Conservation (phyloP, 768 basidiomycete species). For the Rhodotorula toruloides region DNA sequence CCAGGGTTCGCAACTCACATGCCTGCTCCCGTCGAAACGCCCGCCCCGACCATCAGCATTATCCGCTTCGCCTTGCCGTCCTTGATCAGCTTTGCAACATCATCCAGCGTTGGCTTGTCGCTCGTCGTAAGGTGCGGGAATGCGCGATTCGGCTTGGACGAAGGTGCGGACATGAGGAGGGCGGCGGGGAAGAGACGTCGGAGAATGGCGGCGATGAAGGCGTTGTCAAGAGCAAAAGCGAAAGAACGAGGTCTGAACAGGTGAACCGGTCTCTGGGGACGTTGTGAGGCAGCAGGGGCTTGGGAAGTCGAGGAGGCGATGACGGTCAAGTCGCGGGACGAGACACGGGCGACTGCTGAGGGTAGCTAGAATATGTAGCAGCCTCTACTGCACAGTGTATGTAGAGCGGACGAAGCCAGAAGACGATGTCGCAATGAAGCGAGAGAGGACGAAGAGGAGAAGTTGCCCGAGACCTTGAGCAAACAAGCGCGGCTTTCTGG, state of each 20-base stretch:
- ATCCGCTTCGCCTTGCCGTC: constrained; percentile 34
- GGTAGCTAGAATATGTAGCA: too few species aligned
- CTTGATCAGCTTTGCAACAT: constrained; percentile 39
- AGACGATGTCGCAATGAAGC: too few species aligned
- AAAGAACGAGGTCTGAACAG: too few species aligned
- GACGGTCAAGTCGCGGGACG: too few species aligned
- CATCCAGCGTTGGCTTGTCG: constrained; percentile 20
- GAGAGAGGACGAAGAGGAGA: too few species aligned
- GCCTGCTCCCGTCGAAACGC: constrained; percentile 71
- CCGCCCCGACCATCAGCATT: constrained; percentile 48
- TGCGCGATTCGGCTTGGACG: constrained; percentile 4
- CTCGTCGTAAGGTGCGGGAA: constrained; percentile 9
- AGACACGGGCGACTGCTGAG: too few species aligned
- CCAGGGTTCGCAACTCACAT: not conserved
- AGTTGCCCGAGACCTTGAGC: too few species aligned
- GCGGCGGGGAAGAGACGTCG: not conserved
- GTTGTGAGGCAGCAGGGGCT: not conserved
- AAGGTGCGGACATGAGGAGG: not conserved
- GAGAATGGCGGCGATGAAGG: not conserved
- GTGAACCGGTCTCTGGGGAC: not conserved
- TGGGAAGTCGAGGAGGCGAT: too few species aligned
- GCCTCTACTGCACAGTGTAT: too few species aligned
- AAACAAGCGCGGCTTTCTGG: too few species aligned
- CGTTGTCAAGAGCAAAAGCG: too few species aligned
- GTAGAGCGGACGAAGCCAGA: too few species aligned